Base-by-base conservation (phyloP, 2,329 filamentous ascomycete species). In the Aschersonia sp. region DNA sequence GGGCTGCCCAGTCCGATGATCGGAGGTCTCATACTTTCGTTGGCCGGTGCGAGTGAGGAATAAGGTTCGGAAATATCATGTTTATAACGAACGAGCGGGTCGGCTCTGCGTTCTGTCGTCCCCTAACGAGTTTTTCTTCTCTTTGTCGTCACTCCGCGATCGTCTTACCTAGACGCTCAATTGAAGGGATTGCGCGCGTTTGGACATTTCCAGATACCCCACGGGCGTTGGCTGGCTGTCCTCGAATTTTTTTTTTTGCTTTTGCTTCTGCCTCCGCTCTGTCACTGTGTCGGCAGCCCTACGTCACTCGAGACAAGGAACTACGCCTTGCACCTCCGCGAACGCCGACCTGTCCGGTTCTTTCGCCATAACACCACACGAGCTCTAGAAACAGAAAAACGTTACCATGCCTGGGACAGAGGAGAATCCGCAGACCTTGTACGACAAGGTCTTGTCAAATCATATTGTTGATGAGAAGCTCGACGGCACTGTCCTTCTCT, bases 381-480 rank as follows among this genome's bases (percentile, higher is more conserved):
- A 38, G 7, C 35, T 38, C 12, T 7, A 3, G 7, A 9, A 12
- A 7, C 12, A 12, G 4, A 38, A 7, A 38, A 9, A 9, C 35
- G 35, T 38, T 12, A 38, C 35, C 7, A 94, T 94, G 88, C 88
- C 88, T 63, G 77, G 74, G 61, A 78, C 78, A 57, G 80, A 84
- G 56, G 73, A 74, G 65, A 76, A 74, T 54, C 87, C 86, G 48
- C 82, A 82, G 68, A 95, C 89, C 58, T 77, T 96, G 62, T 97
- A 97, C 71, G 91, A 97, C 77, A 97, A 97, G 81, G 89, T 97
- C 68, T 84, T 97, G 60, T 80, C 87, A 59, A 84, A 84, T 71
- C 92, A 98, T 67, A 84, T 97, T 59, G 89, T 98, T 62, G 87
- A 96, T 61, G 85, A 94, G 78, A 87, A 89, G 75, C 79, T 88